Conservation (phyloP, 2,329 filamentous ascomycete species). For the Fusarium temperatum region DNA sequence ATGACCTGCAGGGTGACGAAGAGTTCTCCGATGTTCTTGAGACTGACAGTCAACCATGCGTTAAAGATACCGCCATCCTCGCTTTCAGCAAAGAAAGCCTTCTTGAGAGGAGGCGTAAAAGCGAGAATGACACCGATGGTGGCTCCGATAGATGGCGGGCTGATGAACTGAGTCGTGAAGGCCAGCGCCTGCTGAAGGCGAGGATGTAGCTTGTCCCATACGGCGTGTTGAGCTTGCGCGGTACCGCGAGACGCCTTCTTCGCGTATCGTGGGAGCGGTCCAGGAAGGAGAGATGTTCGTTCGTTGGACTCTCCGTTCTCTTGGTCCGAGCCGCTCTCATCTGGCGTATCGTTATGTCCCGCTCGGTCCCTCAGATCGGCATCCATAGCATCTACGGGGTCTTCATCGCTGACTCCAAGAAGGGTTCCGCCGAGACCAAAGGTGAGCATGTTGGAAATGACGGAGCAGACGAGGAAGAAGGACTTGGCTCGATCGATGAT, state of each 20-base stretch:
- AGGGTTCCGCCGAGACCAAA: slow-evolving; percentile 24
- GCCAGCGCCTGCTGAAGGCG: slow-evolving; percentile 10
- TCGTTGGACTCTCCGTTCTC: slow-evolving; percentile 2
- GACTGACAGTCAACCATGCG: slow-evolving; percentile 24
- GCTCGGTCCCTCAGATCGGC: slow-evolving; percentile 13
- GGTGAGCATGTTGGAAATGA: slow-evolving; percentile 29
- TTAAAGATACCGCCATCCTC: slow-evolving; percentile 25
- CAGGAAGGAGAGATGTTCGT: slow-evolving; percentile 19
- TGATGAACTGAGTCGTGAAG: slow-evolving; percentile 14
- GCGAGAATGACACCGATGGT: slow-evolving; percentile 10
- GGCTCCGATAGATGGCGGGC: slow-evolving; percentile 15
- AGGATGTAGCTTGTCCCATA: slow-evolving; percentile 18
- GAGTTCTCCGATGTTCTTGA: slow-evolving; percentile 29
- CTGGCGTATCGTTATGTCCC: not conserved
- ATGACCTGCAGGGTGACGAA: slow-evolving; percentile 27
- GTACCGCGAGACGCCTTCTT: slow-evolving; percentile 8
- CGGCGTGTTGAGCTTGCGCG: slow-evolving; percentile 10
- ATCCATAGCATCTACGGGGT: slow-evolving; percentile 25
- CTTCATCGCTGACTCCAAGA: slow-evolving; percentile 20
- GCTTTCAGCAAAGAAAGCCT: slow-evolving; percentile 20
- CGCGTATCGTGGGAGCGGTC: slow-evolving; percentile 16
- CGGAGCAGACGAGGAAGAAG: slow-evolving; percentile 29
- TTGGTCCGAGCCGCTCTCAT: not conserved
- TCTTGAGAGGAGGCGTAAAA: slow-evolving; percentile 17
- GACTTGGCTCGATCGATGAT: slow-evolving; percentile 26